phyloP scores from a whole-genome alignment of 805 yeast genomes.

The Kluyveromyces wickerhamii region DNA sequence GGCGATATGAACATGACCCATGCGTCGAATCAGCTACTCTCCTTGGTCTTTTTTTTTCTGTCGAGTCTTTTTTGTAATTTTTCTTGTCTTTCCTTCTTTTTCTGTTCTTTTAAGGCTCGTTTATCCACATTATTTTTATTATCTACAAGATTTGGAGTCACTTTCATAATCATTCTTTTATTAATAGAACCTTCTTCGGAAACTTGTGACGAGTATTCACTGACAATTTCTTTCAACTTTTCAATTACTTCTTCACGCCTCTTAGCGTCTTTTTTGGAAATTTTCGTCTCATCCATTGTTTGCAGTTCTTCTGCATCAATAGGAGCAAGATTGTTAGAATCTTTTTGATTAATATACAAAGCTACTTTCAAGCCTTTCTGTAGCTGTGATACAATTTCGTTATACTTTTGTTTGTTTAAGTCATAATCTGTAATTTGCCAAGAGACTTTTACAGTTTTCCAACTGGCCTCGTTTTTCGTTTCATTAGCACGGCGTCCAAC shows the following conservation, averaged over 20 bases:
- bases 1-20: too few relatives aligned
- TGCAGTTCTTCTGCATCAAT: constrained; percentile 1
- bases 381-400: constrained; percentile 40
- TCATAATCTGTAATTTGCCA: constrained; percentile 53
- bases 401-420: constrained; percentile 42
- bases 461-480: constrained; percentile 22
- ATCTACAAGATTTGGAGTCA: constrained; percentile 17
- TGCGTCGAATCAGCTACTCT: too few relatives aligned
- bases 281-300: constrained; percentile 3
- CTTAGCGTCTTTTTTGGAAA: constrained; percentile 28
- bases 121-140: constrained; percentile 21
- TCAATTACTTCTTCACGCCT: constrained; percentile 30
- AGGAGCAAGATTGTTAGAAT: constrained; percentile 8
- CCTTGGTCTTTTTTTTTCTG: constrained; percentile 17
- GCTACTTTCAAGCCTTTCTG: constrained; percentile 37
- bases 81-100: constrained; percentile 31
- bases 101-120: constrained; percentile 26
- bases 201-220: constrained; percentile 19
- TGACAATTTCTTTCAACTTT: constrained; percentile 22
- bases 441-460: constrained; percentile 43
- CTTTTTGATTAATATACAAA: constrained; percentile 35
- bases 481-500: constrained; percentile 9
- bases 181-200: constrained; percentile 25
- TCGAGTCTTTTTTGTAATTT: constrained; percentile 23
- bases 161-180: constrained; percentile 25